Percentiles rank a stretch among this genome's conserved stretches.
These are phyloP conservation scores for Zasmidium citrigriseum DNA, from an alignment of 2,329 filamentous ascomycete species.

Conservation along the genomic window DNA sequence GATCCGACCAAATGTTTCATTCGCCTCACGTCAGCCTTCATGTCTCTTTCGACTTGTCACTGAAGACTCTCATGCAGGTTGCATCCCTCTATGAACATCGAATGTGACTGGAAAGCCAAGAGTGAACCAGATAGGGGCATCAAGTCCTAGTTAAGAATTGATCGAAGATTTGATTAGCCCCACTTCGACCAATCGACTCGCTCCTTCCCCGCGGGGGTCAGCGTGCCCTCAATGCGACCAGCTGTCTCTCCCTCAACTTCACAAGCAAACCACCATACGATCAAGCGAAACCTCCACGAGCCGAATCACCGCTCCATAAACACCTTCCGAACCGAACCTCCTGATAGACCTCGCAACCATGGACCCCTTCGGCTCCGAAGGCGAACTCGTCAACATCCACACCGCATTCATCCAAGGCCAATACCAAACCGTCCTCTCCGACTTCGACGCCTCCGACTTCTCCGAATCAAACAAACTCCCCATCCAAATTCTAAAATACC, in stretches of 20 bases:
- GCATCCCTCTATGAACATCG: no score
- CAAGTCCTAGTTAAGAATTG: background rate
- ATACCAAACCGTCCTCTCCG: conserved; percentile 74
- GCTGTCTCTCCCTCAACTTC: background rate
- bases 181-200: background rate
- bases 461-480: conserved; percentile 76
- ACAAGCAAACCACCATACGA: background rate
- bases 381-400: conserved; percentile 68
- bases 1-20: background rate
- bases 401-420: conserved; percentile 74
- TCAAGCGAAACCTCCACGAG: background rate
- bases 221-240: background rate
- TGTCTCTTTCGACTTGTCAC: no score
- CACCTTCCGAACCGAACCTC: no score
- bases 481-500: conserved; percentile 75
- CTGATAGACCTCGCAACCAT: conserved; percentile 43
- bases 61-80: no score
- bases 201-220: background rate
- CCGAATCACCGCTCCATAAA: background rate
- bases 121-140: background rate
- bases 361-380: conserved; percentile 67
- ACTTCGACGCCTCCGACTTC: conserved; percentile 80
- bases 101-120: no score
- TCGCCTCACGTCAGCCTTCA: background rate
- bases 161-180: background rate